phyloP scores from a whole-genome alignment of 1,139 yeast species.

The Yamadazyma dendronema region DNA sequence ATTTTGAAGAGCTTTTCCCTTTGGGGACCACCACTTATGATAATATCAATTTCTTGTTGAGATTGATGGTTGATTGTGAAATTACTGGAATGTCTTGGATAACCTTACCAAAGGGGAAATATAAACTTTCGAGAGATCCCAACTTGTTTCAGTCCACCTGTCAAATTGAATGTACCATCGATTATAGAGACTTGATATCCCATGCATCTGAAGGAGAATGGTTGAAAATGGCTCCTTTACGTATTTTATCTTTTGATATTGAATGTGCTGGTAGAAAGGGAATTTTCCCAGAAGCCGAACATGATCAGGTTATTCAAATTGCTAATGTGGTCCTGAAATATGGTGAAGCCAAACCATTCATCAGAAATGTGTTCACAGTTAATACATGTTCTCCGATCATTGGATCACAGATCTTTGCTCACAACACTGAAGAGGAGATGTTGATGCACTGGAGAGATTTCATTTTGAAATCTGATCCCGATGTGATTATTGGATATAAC shows the following conservation, averaged over 20 bases:
- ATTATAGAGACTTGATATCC: constrained; percentile 66
- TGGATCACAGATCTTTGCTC: constrained; percentile 85
- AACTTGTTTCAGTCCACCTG: constrained; percentile 61
- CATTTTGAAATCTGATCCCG: constrained; percentile 83
- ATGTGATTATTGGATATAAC: constrained; percentile 94
- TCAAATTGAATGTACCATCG: constrained; percentile 77
- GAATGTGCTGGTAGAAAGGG: constrained; percentile 99
- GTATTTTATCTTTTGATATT: constrained; percentile 92
- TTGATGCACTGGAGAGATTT: constrained; percentile 83
- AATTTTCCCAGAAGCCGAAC: constrained; percentile 90
- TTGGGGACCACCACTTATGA: constrained; percentile 73
- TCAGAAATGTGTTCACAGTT: constrained; percentile 91
- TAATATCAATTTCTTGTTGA: constrained; percentile 78
- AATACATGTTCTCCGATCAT: constrained; percentile 90
- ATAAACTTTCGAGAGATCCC: constrained; percentile 38
- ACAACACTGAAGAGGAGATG: constrained; percentile 77
- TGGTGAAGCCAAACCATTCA: constrained; percentile 82
- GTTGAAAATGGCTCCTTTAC: constrained; percentile 89
- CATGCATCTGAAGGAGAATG: constrained; percentile 93
- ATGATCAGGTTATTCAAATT: constrained; percentile 93
- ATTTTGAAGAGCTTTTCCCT: constrained; percentile 60
- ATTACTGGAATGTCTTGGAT: constrained; percentile 98
- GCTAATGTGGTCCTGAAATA: constrained; percentile 88
- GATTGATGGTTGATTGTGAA: constrained; percentile 90
- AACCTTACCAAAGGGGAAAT: constrained; percentile 76